A percentile compares a stretch with the other conserved stretches of the same genome.
These are phyloP conservation scores for Flaveria robusta DNA, from an alignment of 129 eudicot species.

Conservation along the genomic window DNA sequence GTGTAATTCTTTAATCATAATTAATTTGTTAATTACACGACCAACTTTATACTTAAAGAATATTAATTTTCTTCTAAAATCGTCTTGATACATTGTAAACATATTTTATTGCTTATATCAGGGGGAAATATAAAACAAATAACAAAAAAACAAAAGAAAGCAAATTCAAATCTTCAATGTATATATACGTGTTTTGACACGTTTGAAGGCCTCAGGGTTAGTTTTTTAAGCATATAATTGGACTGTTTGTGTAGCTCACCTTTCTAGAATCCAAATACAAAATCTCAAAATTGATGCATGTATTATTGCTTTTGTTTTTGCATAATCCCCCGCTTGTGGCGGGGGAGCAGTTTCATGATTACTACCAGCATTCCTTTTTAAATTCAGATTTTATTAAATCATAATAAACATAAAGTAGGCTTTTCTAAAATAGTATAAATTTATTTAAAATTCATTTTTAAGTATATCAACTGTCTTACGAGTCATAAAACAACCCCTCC, in stretches of 20 bases:
- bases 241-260: slow-evolving; percentile 23
- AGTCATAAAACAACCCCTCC: no score
- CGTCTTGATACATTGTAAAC: no score
- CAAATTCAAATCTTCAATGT: neutral
- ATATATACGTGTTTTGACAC: slow-evolving; percentile 17
- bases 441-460: no score
- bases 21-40: no score
- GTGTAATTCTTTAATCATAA: no score
- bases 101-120: no score
- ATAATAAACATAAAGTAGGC: no score
- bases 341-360: slow-evolving; percentile 45
- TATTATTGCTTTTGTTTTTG: slow-evolving; percentile 36
- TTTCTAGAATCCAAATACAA: slow-evolving; percentile 35
- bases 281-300: slow-evolving; percentile 32
- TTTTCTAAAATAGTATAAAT: no score
- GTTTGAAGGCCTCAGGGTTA: slow-evolving; percentile 13
- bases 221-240: slow-evolving; percentile 16
- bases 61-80: no score
- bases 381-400: neutral
- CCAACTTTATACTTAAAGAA: no score
- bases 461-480: no score
- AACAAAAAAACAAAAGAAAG: neutral
- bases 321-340: slow-evolving; percentile 45
- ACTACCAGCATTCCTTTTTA: slow-evolving; percentile 1
- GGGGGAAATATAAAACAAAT: neutral